Conservation (phyloP, 345 rosid species). For the Citrus trifoliata region DNA sequence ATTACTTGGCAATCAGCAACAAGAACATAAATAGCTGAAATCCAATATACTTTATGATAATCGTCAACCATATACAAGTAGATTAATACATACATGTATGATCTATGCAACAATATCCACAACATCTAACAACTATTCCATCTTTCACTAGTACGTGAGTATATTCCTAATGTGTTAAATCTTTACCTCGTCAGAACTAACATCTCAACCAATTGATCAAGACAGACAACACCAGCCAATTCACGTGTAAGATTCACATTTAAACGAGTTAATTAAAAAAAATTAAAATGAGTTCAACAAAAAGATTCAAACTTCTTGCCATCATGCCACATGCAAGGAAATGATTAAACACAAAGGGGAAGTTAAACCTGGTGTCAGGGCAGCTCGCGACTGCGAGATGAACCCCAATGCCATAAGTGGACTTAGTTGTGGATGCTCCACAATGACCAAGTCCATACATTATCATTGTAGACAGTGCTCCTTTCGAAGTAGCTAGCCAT, state of each 20-base stretch:
- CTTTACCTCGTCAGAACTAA: neutral
- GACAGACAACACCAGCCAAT: neutral
- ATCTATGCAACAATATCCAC: neutral
- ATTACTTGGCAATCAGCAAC: neutral
- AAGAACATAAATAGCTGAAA: neutral
- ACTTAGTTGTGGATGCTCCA: constrained; percentile 48
- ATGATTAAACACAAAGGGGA: neutral
- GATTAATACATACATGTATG: neutral
- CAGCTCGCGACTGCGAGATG: constrained; percentile 61
- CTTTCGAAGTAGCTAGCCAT: constrained; percentile 82
- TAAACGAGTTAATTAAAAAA: neutral
- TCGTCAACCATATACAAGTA: neutral
- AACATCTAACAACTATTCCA: neutral
- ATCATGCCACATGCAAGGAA: neutral
- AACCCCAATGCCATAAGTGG: constrained; percentile 68
- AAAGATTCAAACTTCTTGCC: neutral
- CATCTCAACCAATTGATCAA: neutral
- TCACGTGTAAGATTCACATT: neutral
- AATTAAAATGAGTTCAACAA: neutral
- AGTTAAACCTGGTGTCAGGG: constrained; percentile 59
- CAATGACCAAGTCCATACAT: constrained; percentile 68
- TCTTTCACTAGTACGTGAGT: neutral
- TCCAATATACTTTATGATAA: neutral
- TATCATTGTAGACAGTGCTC: constrained; percentile 36
- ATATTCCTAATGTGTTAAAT: neutral